These are phyloP conservation scores for Apiotrichum porosum DNA, from an alignment of 1,284 basidiomycete species.

Conservation along the genomic window DNA sequence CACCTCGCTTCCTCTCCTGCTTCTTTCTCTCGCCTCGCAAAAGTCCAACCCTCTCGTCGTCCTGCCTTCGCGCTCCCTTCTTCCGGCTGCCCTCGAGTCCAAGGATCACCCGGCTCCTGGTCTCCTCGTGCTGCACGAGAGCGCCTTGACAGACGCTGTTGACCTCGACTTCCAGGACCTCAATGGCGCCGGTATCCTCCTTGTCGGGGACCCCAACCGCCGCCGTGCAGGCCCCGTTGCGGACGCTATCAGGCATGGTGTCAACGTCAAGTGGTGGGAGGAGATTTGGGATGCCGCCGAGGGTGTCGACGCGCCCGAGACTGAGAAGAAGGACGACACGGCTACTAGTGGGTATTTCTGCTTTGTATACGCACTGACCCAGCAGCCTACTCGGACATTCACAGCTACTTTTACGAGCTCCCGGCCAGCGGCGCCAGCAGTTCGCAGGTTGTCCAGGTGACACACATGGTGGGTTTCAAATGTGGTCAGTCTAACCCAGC, in stretches of 20 bases:
- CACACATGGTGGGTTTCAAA: constrained; percentile 31
- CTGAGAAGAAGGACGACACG: too few relatives aligned
- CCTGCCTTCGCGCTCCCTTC: constrained; percentile 25
- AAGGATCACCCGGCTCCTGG: constrained; percentile 25
- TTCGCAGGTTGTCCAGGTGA: constrained; percentile 28
- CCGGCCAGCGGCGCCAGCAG: too few relatives aligned
- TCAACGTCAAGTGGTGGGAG: constrained; percentile 38
- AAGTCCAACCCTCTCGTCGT: constrained; percentile 31
- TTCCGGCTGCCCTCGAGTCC: constrained; percentile 20
- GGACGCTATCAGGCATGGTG: constrained; percentile 7
- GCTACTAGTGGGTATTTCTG: background rate
- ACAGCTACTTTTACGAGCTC: constrained; percentile 35
- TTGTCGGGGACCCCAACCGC: constrained; percentile 34
- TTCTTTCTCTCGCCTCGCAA: constrained; percentile 32
- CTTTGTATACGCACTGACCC: background rate
- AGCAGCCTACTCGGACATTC: constrained; percentile 18
- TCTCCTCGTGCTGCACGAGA: constrained; percentile 33
- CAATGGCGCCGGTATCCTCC: constrained; percentile 21
- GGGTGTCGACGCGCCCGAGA: constrained; percentile 3
- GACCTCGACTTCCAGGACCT: constrained; percentile 29
- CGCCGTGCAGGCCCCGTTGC: background rate
- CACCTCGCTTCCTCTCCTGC: constrained; percentile 33
- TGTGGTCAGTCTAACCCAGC: background rate
- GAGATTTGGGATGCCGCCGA: constrained; percentile 41
- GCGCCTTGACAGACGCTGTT: constrained; percentile 13